Base-by-base conservation (phyloP, 257 asterid genomes). In the Thymus mandschuricus region DNA sequence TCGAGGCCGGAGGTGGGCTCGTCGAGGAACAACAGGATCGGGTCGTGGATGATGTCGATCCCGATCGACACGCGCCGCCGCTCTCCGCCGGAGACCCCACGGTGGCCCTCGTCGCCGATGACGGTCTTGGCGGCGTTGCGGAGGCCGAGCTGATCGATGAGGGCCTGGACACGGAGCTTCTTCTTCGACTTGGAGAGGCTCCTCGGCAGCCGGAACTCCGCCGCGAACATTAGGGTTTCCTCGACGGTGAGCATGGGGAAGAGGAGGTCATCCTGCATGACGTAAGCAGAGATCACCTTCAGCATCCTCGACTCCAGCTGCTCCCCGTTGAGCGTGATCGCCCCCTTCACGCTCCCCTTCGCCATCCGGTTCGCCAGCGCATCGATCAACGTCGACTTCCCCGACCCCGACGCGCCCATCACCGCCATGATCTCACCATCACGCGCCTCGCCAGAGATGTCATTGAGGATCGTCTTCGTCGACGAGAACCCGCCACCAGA, bases 1-100 rank as follows among this genome's bases (percentile, higher is more conserved):
- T 92, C 98, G 12, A 89, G 75, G 0, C 96, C 96, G 0, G 98
- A 89, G 0, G 98, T 92, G 4, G 98, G 98, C 57, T 89, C 96
- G 6, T 89, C 98, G 0, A 92, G 86, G 33, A 92, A 92, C 46
- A 92, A 41, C 4, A 92, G 21, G 30, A 89, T 87, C 0, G 97
- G 97, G 38, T 92, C 97, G 76, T 92, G 97, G 7, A 92, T 89
- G 1, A 89, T 92, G 77, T 92, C 98, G 4, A 68, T 89, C 13
- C 98, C 98, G 6, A 92, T 92, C 0, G 98, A 89, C 13, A 92
- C 98, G 2, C 98, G 80, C 46, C 96, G 78, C 34, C 97, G 15
- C 56, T 89, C 96, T 0, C 90, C 88, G 1, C 90, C 92, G 1
- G 92, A 87, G 27, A 87, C 88, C 0, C 92, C 92, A 5, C 88